Base-by-base conservation (phyloP, 2,329 filamentous ascomycete genomes). In the Monosporascus sp. region DNA sequence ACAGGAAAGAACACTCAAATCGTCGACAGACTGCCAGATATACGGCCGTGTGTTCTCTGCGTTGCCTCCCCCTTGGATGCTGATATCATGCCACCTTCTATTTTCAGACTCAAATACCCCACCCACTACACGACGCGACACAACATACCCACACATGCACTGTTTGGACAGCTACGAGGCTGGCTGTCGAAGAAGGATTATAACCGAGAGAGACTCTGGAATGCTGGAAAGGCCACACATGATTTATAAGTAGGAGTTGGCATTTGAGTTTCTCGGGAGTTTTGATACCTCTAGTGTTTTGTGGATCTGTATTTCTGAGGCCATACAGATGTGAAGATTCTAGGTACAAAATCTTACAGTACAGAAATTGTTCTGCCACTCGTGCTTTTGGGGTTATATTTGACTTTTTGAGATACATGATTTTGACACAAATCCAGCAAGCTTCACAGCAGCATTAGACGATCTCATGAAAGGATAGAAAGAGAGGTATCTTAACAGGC, bases 211-310 rank as follows among this genome's bases (percentile, higher is more conserved):
- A 46, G 43, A 46, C 43, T 16, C 43, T 27, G 43, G 43, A 46
- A 46, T 46, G 24, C 43, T 46, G 17, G 41, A 19, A 44, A 22
- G 43, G 17, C n/a, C 16, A 24, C 43, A 46, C 17, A 46, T 46
- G 20, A 46, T 46, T 46, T 46, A 20, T 20, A 46, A 46, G 9
- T 46, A 46, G 43, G 20, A 46, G 43, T 46, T 46, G 20, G 43
- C 43, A 46, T 46, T 46, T 46, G 43, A 24, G 43, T 46, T 46
- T 16, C 24, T 22, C n/a, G 24, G 43, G 43, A 46, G 43, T 46
- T 31, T 46, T 46, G 43, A 46, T 46, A 46, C 43, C 43, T 46
- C 43, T 46, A 26, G 43, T 46, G 20, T 46, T 41, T 46, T 46
- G 43, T 27, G 43, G 43, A 46, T 46, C 43, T 46, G 31, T 46